Evolutionary conservation across 139 green algal genomes (phyloP), one percentile per base, ranked within the genome.

Genomic region (Picochlorum sp.): DNA sequence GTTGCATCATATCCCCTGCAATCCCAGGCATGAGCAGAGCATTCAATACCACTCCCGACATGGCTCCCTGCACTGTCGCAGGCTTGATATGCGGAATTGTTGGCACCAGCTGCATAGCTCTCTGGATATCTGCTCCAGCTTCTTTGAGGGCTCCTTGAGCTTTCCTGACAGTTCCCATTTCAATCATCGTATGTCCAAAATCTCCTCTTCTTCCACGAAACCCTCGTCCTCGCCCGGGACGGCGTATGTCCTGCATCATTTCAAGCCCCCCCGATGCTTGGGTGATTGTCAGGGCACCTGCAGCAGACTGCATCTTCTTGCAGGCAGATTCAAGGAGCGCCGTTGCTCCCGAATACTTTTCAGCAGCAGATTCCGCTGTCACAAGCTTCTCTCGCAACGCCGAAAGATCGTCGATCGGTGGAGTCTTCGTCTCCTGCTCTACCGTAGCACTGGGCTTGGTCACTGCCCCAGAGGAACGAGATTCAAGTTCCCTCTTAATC

Each of bases 131-230:
- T 18, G 20, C 58, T 26, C 20, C 58, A n/a, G 58, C 58, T 32
- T 49, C 20, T 18, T 65, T 59, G 13, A 65, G 13, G 13, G 23
- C n/a, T 7, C 13, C 23, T 26, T 51, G n/a, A 28, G 58, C 58
- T 26, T 59, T 65, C 20, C 7, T n/a, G 57, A 65, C 23, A 13
- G 58, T 65, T 9, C n/a, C 21, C 21, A 50, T 65, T 18, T 65
- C 58, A 28, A 65, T 28, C 58, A 65, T 52, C 8, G 20, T 65
- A 32, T 65, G 58, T 26, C 58, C 58, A 24, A 65, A 57, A 52
- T 65, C 58, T 18, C 57, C 57, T 50, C 44, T 28, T 32, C 58
- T 28, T 7, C 58, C 58, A 65, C 57, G 15, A 18, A 59, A 14
- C 30, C 58, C 58, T 23, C 58, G 13, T n/a, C 58, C 58, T n/a